phyloP scores from a whole-genome alignment of 2,329 filamentous ascomycete genomes.

The Exophiala phaeomuriformis region DNA sequence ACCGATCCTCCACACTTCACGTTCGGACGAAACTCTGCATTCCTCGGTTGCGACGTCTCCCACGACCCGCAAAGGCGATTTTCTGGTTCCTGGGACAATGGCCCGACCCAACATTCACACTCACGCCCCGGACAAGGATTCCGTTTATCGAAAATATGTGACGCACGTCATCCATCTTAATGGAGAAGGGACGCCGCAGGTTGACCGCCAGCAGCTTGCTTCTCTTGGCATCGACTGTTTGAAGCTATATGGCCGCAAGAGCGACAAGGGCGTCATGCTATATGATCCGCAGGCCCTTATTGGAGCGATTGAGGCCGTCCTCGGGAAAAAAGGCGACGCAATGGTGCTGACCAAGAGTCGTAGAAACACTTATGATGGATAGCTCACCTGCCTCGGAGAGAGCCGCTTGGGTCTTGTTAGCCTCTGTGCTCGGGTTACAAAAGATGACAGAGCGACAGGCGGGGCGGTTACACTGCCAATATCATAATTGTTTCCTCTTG shows the following conservation, averaged over 20 bases:
- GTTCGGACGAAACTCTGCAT: conserved; percentile 14
- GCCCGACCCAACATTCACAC: conserved; percentile 1
- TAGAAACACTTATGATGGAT: conserved; percentile 50
- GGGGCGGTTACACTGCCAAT: not conserved
- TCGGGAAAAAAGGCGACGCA: conserved; percentile 57
- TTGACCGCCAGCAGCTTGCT: conserved; percentile 22
- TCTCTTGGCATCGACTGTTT: conserved; percentile 58
- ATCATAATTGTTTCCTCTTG: conserved; percentile 45
- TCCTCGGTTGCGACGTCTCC: conserved; percentile 12
- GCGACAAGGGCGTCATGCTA: conserved; percentile 47
- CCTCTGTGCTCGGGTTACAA: too few relatives aligned
- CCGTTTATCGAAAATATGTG: conserved; percentile 25
- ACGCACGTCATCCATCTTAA: conserved; percentile 27
- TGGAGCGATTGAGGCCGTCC: conserved; percentile 68
- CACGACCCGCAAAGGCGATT: conserved; percentile 6
- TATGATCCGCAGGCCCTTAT: conserved; percentile 71
- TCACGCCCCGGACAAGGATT: conserved; percentile 3
- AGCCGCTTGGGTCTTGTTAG: not conserved
- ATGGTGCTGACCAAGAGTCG: conserved; percentile 43
- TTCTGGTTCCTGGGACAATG: conserved; percentile 8
- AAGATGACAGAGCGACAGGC: too few relatives aligned
- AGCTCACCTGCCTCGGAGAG: not conserved
- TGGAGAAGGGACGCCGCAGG: conserved; percentile 23
- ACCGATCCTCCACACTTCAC: conserved; percentile 9
- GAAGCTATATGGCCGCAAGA: conserved; percentile 63